Base-by-base conservation (phyloP, 2,329 filamentous ascomycete species). In the Alternaria hordeiaustralica region DNA sequence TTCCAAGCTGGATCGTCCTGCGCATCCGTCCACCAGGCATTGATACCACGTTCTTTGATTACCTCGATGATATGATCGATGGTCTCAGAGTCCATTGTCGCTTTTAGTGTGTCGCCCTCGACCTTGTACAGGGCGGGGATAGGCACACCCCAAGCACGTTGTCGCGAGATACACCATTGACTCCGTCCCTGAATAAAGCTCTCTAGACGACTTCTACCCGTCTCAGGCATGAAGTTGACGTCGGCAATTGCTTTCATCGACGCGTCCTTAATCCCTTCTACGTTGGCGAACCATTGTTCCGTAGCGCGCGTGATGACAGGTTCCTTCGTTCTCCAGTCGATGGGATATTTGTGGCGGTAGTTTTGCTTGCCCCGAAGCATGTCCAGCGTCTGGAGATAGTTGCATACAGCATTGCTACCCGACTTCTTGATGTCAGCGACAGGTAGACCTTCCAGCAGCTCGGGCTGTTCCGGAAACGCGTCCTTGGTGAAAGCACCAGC, bases 161-260 rank as follows among this genome's bases (percentile, higher is more conserved):
- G 96, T 49, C 96, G 89, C 6, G 96, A 99, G 71, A 99, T 97
- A 77, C 96, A 99, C 96, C 96, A 99, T 79, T 99, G 95, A 73
- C 89, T 97, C 55, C 96, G 88, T 21, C 92, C 92, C 73, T 90
- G 90, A 28, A 99, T 85, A 74, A 98, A 99, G 77, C 92, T 93
- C 74, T 93, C 88, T 5, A 99, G 85, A 26, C 96, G 87, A 6
- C 87, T 87, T 68, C 87, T 89, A 7, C 94, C 94, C 25, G 86
- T 84, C 46, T 90, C 86, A 0, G 96, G 96, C 13, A 97, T 85
- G 72, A 98, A 99, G 0, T 84, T 84, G 23, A 98, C 93, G 41
- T 87, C 79, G 1, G 89, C 82, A 11, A 99, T 83, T 9, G 93
- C 88, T 15, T 85, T 79, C 23, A 97, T 82, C 1, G 94, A 92